Percentiles rank a stretch among this genome's conserved stretches.
phyloP scores from a whole-genome alignment of 106 monocot species.

The Dactylorhiza incarnata region DNA sequence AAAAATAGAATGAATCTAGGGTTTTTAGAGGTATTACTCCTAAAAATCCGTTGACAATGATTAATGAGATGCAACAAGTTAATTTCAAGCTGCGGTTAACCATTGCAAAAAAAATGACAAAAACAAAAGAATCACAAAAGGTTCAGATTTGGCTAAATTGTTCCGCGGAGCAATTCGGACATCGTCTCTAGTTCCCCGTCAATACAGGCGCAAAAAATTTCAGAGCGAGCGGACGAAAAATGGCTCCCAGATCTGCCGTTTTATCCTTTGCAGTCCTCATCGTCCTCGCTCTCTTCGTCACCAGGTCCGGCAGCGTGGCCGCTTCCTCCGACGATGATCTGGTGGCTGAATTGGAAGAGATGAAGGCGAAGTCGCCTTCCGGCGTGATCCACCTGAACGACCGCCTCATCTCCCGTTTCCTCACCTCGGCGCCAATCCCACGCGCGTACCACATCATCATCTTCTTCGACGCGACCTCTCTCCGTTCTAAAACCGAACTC shows the following conservation, averaged over 20 bases:
- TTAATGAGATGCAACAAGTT: too few species aligned
- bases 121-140: too few species aligned
- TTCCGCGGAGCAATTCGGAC: too few species aligned
- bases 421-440: slow-evolving; percentile 40
- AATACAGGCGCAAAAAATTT: too few species aligned
- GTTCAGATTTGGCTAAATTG: too few species aligned
- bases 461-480: slow-evolving; percentile 84
- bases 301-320: not conserved
- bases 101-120: too few species aligned
- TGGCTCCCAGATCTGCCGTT: slow-evolving; percentile 16
- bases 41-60: too few species aligned
- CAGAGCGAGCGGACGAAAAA: not conserved
- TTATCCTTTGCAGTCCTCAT: slow-evolving; percentile 2
- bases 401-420: slow-evolving; percentile 53
- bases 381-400: slow-evolving; percentile 85
- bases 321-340: slow-evolving; percentile 34
- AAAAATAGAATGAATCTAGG: too few species aligned
- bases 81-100: too few species aligned
- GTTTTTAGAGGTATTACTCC: too few species aligned
- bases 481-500: slow-evolving; percentile 77
- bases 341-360: slow-evolving; percentile 45
- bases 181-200: too few species aligned
- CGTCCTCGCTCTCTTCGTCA: slow-evolving; percentile 11
- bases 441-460: slow-evolving; percentile 75
- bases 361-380: slow-evolving; percentile 52